phyloP scores from a whole-genome alignment of 169 alveolate species.

The Pseudocohnilembus persalinus region DNA sequence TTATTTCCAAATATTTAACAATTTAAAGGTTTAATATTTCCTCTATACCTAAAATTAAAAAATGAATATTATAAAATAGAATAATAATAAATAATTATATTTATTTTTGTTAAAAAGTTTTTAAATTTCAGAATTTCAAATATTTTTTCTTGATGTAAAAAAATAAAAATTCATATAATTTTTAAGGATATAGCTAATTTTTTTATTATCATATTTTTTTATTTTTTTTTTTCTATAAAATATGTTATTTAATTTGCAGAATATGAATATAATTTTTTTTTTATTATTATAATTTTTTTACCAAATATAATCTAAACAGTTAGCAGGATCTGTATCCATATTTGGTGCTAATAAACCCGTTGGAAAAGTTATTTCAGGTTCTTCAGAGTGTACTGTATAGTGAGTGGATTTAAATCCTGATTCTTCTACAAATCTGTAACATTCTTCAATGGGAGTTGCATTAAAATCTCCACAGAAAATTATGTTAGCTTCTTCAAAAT shows the following conservation, averaged over 20 bases:
- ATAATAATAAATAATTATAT: too few species aligned
- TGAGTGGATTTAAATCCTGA: conserved; percentile 14
- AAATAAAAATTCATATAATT: not conserved
- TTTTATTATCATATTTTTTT: too few species aligned
- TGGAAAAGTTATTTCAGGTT: conserved; percentile 23
- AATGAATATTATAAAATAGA: not conserved
- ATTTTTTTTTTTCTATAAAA: too few species aligned
- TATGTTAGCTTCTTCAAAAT: conserved; percentile 1
- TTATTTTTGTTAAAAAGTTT: not conserved
- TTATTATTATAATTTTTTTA: not conserved
- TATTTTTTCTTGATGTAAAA: not conserved
- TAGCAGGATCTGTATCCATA: conserved; percentile 25
- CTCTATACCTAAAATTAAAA: conserved; percentile 2
- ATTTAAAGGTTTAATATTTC: not conserved
- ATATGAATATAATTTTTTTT: too few species aligned
- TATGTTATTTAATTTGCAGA: too few species aligned
- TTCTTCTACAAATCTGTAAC: not conserved
- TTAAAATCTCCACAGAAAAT: conserved; percentile 27
- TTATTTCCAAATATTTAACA: not conserved
- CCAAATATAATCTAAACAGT: conserved; percentile 20
- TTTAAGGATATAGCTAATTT: too few species aligned
- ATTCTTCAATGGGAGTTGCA: conserved; percentile 1
- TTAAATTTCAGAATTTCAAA: not conserved
- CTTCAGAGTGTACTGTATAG: not conserved
- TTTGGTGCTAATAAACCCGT: conserved; percentile 20